These are phyloP conservation scores for Pelargonium fulgidum DNA, from an alignment of 441 rosid genomes.

Conservation along the genomic window DNA sequence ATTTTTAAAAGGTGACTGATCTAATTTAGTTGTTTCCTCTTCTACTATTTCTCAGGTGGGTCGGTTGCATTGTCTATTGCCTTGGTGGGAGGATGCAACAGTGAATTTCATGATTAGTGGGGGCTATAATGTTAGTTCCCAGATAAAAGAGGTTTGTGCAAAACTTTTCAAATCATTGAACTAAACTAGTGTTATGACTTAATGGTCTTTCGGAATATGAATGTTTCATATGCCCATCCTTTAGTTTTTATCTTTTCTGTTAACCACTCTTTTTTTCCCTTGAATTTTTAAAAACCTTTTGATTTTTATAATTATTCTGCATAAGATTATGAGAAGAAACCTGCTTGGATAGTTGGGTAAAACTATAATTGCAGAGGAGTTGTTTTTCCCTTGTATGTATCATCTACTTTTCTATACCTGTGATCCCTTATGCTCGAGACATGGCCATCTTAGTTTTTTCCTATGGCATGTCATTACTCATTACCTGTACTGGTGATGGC, in stretches of 20 bases:
- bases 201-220: neutral
- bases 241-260: neutral
- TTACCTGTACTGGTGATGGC: neutral
- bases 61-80: conserved; percentile 58
- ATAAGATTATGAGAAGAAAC: neutral
- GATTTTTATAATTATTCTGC: neutral
- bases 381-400: neutral
- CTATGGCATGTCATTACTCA: neutral
- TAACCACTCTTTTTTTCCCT: neutral
- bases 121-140: conserved; percentile 52
- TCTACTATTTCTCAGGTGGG: conserved; percentile 35
- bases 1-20: neutral
- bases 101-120: conserved; percentile 59
- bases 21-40: neutral
- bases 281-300: neutral
- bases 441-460: neutral
- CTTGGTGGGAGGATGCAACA: conserved; percentile 72
- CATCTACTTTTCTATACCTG: neutral
- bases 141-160: conserved; percentile 39
- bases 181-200: neutral
- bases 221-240: neutral
- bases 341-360: neutral
- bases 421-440: neutral
- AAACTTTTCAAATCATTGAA: neutral
- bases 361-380: neutral